A percentile compares a stretch with the other conserved stretches of the same genome.
These are phyloP conservation scores for Teratosphaeria viscida DNA, from an alignment of 2,329 filamentous ascomycete species.

Conservation along the genomic window DNA sequence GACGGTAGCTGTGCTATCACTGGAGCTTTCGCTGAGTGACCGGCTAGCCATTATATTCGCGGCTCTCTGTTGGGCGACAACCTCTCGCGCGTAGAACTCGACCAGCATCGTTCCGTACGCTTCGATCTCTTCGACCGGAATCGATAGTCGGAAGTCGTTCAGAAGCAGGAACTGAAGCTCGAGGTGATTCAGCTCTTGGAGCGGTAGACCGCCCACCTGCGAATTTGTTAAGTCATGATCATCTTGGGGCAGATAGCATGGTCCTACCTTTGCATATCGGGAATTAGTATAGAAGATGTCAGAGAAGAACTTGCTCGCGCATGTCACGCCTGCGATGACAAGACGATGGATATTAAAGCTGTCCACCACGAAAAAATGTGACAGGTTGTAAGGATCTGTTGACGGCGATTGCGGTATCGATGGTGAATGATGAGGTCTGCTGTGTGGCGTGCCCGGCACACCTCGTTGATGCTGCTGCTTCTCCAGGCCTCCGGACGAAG, in stretches of 20 bases:
- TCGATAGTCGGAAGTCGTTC: slow-evolving; percentile 89
- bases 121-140: slow-evolving; percentile 90
- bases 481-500: slow-evolving; percentile 37
- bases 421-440: slow-evolving; percentile 22
- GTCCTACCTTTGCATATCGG: slow-evolving; percentile 85
- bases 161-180: slow-evolving; percentile 91
- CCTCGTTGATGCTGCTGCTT: slow-evolving; percentile 25
- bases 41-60: slow-evolving; percentile 17
- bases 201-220: slow-evolving; percentile 84
- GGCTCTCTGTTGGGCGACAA: slow-evolving; percentile 57
- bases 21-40: slow-evolving; percentile 23
- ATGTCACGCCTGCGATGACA: slow-evolving; percentile 93
- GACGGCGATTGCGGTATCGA: slow-evolving; percentile 25
- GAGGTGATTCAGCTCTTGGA: slow-evolving; percentile 88
- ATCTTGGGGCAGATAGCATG: background rate
- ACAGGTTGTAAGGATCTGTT: slow-evolving; percentile 43
- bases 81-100: slow-evolving; percentile 90
- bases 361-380: slow-evolving; percentile 84
- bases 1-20: slow-evolving; percentile 22
- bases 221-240: background rate
- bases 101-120: slow-evolving; percentile 97
- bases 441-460: slow-evolving; percentile 29
- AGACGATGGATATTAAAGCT: slow-evolving; percentile 98
- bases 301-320: slow-evolving; percentile 98
- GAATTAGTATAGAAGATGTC: slow-evolving; percentile 99